Evolutionary conservation across 192 early-diverging fungal genomes (phyloP), one percentile per base, ranked within the genome.

Genomic region (Polychytrium aggregatum): DNA sequence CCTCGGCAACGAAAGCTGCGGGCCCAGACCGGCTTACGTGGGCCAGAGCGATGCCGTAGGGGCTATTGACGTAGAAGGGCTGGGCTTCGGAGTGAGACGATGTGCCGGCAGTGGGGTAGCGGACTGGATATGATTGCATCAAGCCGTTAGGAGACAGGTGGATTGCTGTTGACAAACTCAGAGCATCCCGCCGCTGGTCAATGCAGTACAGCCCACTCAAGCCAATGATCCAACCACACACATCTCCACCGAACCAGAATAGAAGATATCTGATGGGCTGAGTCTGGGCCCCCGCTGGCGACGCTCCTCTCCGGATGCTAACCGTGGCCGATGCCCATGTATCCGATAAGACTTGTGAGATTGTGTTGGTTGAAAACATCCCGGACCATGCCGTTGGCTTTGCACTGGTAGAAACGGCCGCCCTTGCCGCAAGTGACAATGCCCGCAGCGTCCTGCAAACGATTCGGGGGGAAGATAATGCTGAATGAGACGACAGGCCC

Each of bases 31-130:
- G n/a, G n/a, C n/a, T n/a, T 81, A 89, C 86, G 57, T 99, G 97
- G 25, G 86, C 94, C 56, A 96, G 76, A 18, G 84, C 88, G 37
- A 99, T 82, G 29, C 97, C 97, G 58, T 99, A 99, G 14, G 97
- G 97, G 58, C 84, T 87, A 82, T 99, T 99, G 59, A 99, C 97
- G 61, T 97, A 99, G 63, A 99, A 97, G 37, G 96, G 94, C 70
- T 99, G 96, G 22, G 96, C 91, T 66, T 99, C 96, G 11, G 92
- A 88, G 35, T 70, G 81, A 11, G 94, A 91, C 5, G 96, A 93
- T 10, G 90, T 87, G 10, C 96, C 96, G 21, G 96, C 96, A 11
- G 96, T 99, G 31, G 96, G 96, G 60, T 99, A 99, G 34, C 96
- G 81, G 41, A 94, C 96, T 98, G 66, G 42, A 28, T 5, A n/a